Conservation (phyloP, 2,329 filamentous ascomycete genomes). For the Rhinocladiella similis region DNA sequence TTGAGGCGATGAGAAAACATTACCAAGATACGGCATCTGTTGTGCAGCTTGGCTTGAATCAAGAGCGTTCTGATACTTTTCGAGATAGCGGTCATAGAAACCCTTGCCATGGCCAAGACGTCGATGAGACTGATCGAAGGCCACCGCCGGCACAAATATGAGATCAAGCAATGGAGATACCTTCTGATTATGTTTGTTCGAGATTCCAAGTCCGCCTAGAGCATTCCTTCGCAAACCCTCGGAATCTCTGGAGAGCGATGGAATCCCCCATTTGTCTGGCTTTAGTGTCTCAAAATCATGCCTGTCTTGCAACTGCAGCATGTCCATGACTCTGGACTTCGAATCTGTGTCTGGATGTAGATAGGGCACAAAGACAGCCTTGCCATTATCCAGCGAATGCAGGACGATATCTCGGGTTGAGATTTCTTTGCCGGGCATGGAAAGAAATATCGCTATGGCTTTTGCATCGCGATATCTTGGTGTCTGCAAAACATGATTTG, state of each 20-base stretch:
- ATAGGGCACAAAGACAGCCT: constrained; percentile 89
- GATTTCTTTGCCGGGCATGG: constrained; percentile 86
- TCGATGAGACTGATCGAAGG: constrained; percentile 75
- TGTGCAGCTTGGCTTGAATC: constrained; percentile 34
- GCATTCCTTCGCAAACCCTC: constrained; percentile 69
- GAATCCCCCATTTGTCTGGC: constrained; percentile 89
- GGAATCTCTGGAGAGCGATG: constrained; percentile 70
- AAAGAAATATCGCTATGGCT: constrained; percentile 82
- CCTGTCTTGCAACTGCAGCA: constrained; percentile 75
- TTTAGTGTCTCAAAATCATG: constrained; percentile 76
- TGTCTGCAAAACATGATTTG: constrained; percentile 64
- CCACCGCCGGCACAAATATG: constrained; percentile 88
- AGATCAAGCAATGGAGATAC: constrained; percentile 65
- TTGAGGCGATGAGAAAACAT: constrained; percentile 30
- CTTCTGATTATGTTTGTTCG: constrained; percentile 24
- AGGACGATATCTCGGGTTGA: constrained; percentile 80
- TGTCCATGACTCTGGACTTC: constrained; percentile 79
- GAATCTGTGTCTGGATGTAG: constrained; percentile 56
- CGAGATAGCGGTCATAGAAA: constrained; percentile 93
- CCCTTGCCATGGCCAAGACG: constrained; percentile 92
- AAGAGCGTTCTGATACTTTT: constrained; percentile 61
- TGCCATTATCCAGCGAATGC: constrained; percentile 74
- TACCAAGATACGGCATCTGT: constrained; percentile 61
- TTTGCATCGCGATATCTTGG: constrained; percentile 73
- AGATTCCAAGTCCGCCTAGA: constrained; percentile 56